Evolutionary conservation across 73 alveolate species (phyloP), one percentile per base, ranked within the genome.

Genomic region (Tetrahymena borealis): DNA sequence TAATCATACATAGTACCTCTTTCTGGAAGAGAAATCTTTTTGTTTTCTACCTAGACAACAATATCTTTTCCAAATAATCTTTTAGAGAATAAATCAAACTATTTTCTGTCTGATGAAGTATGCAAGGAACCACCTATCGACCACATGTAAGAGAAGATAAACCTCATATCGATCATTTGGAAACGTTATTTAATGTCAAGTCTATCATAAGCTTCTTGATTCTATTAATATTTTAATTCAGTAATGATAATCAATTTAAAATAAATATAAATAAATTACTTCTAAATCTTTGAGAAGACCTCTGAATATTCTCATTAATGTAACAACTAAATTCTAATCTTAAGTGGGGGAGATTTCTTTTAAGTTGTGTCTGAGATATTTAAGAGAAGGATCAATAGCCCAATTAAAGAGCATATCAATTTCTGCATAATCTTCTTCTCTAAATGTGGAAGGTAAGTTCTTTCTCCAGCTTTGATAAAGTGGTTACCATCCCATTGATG

Each of bases 1-100:
- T 97, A 98, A 94, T 99, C 99, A 94, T 97, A 99, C 41, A 98
- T 95, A 78, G 99, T 95, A 4, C 99, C 99, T 42, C 99, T 96
- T 39, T 98, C 99, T 9, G 99, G 99, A 79, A 97, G 98, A 90
- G 96, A 91, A 78, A 98, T 94, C 96, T 98, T 99, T 97, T 94
- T 98, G 95, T 85, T 92, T 92, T 97, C 96, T 93, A 94, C 96
- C 42, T 95, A 96, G 28, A 95, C 96, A 43, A 95, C 98, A 32
- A 95, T 96, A 94, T 97, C 99, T 33, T 98, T 98, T 42, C 90
- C 95, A 96, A 99, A 96, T 37, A 99, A 92, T 78, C 97, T 97
- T 94, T 99, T 99, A 91, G 99, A 96, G 92, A 94, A 95, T 91
- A 92, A 41, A 91, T 98, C 98, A 90, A 99, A 98, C 8, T 97